These are phyloP conservation scores for Candida pseudocylindracea DNA, from an alignment of 1,139 yeast genomes.

Conservation along the genomic window DNA sequence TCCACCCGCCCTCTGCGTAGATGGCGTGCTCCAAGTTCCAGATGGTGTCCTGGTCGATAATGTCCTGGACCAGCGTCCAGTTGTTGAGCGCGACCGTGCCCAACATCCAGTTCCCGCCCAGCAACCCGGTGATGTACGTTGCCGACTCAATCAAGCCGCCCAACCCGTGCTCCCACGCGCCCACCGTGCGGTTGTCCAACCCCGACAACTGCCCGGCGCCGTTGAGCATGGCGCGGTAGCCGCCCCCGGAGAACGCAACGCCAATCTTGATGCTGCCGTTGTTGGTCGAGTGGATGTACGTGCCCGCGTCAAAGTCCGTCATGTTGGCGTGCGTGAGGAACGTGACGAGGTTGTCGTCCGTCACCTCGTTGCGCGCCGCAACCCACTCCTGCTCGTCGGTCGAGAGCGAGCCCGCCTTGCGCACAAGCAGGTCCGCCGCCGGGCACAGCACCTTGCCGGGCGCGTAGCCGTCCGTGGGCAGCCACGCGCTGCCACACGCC, in stretches of 20 bases:
- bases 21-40: constrained; percentile 57
- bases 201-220: constrained; percentile 20
- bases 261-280: constrained; percentile 18
- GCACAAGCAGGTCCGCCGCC: constrained; percentile 2
- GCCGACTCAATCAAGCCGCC: constrained; percentile 63
- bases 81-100: constrained; percentile 16
- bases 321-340: constrained; percentile 8
- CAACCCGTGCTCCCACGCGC: constrained; percentile 24
- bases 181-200: constrained; percentile 12
- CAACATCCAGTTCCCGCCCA: constrained; percentile 26
- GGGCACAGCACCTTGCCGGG: constrained; percentile 3
- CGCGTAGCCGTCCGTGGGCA: constrained; percentile 1
- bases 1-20: constrained; percentile 47
- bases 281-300: constrained; percentile 12
- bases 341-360: constrained; percentile 22
- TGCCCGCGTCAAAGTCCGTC: constrained; percentile 11
- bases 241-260: constrained; percentile 22
- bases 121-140: constrained; percentile 56
- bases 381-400: constrained; percentile 17
- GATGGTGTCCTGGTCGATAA: constrained; percentile 10
- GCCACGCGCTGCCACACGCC: neutral
- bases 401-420: constrained; percentile 14
- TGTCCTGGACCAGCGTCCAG: constrained; percentile 15
- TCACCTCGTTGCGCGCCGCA: constrained; percentile 22
- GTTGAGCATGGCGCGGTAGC: constrained; percentile 20